Evolutionary conservation across 2,329 filamentous ascomycete species (phyloP), one percentile per base, ranked within the genome.

Genomic region (Pseudogymnoascus sp.): DNA sequence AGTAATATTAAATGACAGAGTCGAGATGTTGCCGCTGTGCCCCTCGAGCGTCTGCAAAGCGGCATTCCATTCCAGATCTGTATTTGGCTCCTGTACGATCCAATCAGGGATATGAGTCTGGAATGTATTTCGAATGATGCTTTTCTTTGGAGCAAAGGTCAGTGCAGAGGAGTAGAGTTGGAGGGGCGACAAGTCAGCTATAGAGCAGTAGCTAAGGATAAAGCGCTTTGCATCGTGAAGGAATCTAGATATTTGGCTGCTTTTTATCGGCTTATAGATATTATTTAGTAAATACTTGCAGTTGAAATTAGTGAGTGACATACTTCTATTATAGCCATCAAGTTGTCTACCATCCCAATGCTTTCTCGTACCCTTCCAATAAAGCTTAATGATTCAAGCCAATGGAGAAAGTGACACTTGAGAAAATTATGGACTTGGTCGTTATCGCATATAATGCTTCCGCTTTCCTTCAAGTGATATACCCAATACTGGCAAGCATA

Each of bases 101-200:
- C 62, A 65, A 41, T 52, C 21, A 21, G 62, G 63, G 9, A 59
- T 49, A 37, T 63, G 2, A 23, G 52, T 16, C 35, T 60, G 9
- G 60, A 65, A 69, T 5, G 7, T 55, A 6, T 59, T 62, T 18
- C 70, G 67, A 33, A 74, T 59, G 14, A 69, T 62, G 61, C 69
- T 72, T 9, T 55, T 40, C 21, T 63, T 40, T 40, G 72, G 74
- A 12, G 70, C 66, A 64, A 76, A 75, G 40, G 64, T 64, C 25
- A 66, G 71, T 21, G 52, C 71, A 41, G 65, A 73, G 43, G 61
- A 69, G 65, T 76, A 76, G 59, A 68, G 58, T 62, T 77, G 73
- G 6, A 70, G 65, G 21, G 72, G 68, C 2, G 70, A 62, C 6
- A 62, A 31, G 40, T 72, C 60, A 33, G 74, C 70, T 43, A 69